These are phyloP conservation scores for Artemisia argyi DNA, from an alignment of 129 eudicot genomes.

Conservation along the genomic window DNA sequence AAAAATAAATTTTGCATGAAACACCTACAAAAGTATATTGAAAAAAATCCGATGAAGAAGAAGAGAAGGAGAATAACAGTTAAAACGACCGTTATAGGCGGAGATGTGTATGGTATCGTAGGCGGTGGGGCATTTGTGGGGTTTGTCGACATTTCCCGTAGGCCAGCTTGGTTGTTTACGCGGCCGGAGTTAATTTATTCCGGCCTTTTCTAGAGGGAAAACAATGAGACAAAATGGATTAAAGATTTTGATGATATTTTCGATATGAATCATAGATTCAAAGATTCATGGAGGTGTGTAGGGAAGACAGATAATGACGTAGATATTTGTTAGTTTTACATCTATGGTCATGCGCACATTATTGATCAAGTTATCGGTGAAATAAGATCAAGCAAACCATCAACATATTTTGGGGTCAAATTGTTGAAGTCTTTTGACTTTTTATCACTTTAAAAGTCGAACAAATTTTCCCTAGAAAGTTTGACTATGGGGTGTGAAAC, in stretches of 20 bases:
- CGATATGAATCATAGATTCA: constrained; percentile 1
- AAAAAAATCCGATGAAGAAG: constrained; percentile 58
- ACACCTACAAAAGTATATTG: constrained; percentile 62
- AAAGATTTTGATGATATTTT: constrained; percentile 14
- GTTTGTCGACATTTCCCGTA: constrained; percentile 40
- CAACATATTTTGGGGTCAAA: constrained; percentile 28
- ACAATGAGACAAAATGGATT: constrained; percentile 3
- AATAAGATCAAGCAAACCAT: not conserved
- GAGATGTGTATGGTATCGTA: constrained; percentile 36
- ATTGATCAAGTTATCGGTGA: constrained; percentile 4
- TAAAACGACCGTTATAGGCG: constrained; percentile 54
- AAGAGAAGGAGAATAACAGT: constrained; percentile 54
- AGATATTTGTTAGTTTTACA: constrained; percentile 31
- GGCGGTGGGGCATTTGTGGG: constrained; percentile 34
- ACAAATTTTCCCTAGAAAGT: too few species aligned
- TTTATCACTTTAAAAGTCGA: not conserved
- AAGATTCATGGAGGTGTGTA: constrained; percentile 10
- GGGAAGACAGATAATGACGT: constrained; percentile 27
- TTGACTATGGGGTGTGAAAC: too few species aligned
- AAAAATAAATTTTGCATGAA: constrained; percentile 51
- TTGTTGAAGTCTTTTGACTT: constrained; percentile 11
- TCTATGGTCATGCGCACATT: constrained; percentile 29
- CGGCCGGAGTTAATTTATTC: constrained; percentile 42
- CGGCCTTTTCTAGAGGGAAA: constrained; percentile 31
- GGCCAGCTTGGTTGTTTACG: constrained; percentile 20